phyloP scores from a whole-genome alignment of 305 asterid genomes.

The Fraxinus angustifolia region DNA sequence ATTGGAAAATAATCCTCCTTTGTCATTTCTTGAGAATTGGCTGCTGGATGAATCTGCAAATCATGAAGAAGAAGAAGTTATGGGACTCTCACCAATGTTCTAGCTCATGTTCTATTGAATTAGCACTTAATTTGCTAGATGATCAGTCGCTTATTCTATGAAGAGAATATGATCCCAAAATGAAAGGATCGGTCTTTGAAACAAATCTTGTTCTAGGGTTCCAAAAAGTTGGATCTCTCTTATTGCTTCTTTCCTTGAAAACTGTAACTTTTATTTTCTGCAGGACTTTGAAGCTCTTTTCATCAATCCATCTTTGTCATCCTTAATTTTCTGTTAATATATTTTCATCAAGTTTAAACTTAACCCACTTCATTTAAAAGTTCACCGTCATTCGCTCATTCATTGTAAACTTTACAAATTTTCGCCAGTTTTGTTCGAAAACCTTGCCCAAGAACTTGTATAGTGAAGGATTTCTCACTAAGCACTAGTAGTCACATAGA shows the following conservation, averaged over 20 bases:
- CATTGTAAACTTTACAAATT: not conserved
- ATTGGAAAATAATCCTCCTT: constrained; percentile 50
- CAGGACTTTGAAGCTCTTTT: not conserved
- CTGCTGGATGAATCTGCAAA: constrained; percentile 68
- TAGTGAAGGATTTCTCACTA: not conserved
- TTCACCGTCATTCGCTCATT: not conserved
- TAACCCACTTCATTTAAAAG: not conserved
- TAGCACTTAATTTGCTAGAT: not conserved
- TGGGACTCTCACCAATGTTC: constrained; percentile 69
- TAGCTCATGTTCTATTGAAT: constrained; percentile 19
- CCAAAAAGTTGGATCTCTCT: constrained; percentile 49
- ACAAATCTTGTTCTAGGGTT: constrained; percentile 37
- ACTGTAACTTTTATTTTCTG: constrained; percentile 31
- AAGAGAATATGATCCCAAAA: constrained; percentile 9
- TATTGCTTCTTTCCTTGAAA: constrained; percentile 18
- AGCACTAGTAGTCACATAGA: not conserved
- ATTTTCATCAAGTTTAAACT: not conserved
- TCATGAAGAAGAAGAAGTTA: constrained; percentile 55
- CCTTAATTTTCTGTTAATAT: not conserved
- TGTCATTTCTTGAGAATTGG: constrained; percentile 93
- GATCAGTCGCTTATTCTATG: not conserved
- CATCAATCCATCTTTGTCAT: not conserved
- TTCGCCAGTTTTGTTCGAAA: no score
- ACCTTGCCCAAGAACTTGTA: not conserved
- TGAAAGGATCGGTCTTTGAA: constrained; percentile 20